These are phyloP conservation scores for Synchytrium microbalum DNA, from an alignment of 371 early-diverging fungal species.

Conservation along the genomic window DNA sequence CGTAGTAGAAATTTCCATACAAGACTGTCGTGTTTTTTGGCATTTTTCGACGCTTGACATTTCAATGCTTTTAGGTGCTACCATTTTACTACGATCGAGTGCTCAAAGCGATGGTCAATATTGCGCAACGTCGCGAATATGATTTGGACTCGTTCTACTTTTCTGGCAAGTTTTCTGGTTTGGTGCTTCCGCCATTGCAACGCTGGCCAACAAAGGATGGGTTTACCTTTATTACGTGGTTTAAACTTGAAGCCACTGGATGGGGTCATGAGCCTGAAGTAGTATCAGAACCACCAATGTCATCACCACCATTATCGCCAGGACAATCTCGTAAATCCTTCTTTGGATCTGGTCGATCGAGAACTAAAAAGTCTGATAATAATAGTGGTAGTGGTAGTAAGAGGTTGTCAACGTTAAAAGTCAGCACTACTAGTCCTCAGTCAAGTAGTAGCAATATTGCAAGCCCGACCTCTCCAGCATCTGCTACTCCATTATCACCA, in stretches of 20 bases:
- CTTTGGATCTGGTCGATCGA: not conserved
- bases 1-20: too few relatives aligned
- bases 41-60: not conserved
- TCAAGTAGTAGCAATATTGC: not conserved
- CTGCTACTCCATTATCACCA: not conserved
- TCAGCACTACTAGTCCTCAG: not conserved
- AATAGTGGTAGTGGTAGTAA: not conserved
- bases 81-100: slow-evolving; percentile 31
- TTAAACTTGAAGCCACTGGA: slow-evolving; percentile 28
- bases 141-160: slow-evolving; percentile 43
- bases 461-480: not conserved
- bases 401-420: too few relatives aligned
- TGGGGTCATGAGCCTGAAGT: not conserved
- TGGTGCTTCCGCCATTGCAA: slow-evolving; percentile 25
- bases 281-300: not conserved
- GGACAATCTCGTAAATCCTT: not conserved
- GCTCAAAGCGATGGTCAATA: slow-evolving; percentile 18
- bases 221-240: slow-evolving; percentile 40
- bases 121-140: slow-evolving; percentile 28
- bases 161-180: slow-evolving; percentile 32
- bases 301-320: not conserved
- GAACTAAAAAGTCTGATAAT: not conserved
- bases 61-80: slow-evolving; percentile 11
- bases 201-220: slow-evolving; percentile 27
- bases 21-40: too few relatives aligned